Evolutionary conservation across 2,329 filamentous ascomycete genomes (phyloP), one percentile per base, ranked within the genome.

Genomic region (Alternaria sp.): DNA sequence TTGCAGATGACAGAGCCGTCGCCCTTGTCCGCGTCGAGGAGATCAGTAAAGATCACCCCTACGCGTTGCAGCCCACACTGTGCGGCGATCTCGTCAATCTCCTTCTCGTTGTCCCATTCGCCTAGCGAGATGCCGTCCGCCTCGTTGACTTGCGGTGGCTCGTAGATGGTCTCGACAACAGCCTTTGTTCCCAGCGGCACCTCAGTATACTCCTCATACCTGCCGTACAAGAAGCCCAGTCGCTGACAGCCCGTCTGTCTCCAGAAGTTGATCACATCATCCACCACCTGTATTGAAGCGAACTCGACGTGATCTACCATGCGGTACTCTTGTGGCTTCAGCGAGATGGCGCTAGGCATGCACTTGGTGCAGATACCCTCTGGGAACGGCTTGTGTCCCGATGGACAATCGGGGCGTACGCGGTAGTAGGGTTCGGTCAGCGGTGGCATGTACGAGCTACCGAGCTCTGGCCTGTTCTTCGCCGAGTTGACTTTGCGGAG

Each of bases 231-330:
- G 73, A 94, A 97, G 6, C 95, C 96, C 50, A 98, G 80, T 44
- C 96, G 88, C 78, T 99, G 96, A 26, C 87, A 83, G 5, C 93
- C 95, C 2, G 92, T 93, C 68, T 88, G 90, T 71, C 96, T 88
- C 95, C 96, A 99, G 62, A 95, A 92, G 74, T 97, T 90, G 68
- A 99, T 89, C 60, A 98, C 89, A n/a, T 88, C 89, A 77, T 99
- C 92, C 72, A 98, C 92, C 32, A 98, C 88, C 57, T 89, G 86
- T 4, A 93, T 90, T 1, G 92, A 90, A 2, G 95, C 90, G 77
- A 99, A 98, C 80, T 99, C 96, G 67, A 99, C 96, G 79, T 99
- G 96, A 74, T 99, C 96, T 4, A 99, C 94, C 92, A 96, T 97
- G 55, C 96, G 93, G 79, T 95, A 99, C 19, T 91, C 86, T 80